These are phyloP conservation scores for Epichloe gansuensis DNA, from an alignment of 2,329 filamentous ascomycete genomes.

Conservation along the genomic window DNA sequence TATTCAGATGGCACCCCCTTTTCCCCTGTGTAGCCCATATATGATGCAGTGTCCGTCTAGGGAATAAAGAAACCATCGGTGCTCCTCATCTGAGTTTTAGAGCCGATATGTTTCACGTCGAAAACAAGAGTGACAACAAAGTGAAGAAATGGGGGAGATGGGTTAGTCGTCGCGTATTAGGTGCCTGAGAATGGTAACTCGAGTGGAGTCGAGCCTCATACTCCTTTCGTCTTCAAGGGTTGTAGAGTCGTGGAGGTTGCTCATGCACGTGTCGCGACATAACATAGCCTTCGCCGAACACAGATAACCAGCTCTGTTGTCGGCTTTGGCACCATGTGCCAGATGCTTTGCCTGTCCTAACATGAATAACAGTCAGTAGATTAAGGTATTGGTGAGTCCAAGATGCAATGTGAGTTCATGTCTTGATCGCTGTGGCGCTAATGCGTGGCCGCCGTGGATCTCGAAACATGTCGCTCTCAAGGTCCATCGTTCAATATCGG, in stretches of 20 bases:
- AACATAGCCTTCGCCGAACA: background rate
- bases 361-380: background rate
- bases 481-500: slow-evolving; percentile 13
- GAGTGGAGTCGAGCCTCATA: too few relatives aligned
- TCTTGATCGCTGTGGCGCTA: background rate
- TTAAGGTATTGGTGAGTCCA: background rate
- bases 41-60: background rate
- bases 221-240: too few relatives aligned
- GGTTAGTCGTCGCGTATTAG: too few relatives aligned
- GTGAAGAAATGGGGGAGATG: too few relatives aligned
- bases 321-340: background rate
- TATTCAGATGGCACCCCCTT: background rate
- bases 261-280: background rate
- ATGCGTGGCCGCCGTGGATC: too few relatives aligned
- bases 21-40: background rate
- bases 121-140: too few relatives aligned
- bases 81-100: background rate
- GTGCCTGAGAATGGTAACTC: too few relatives aligned
- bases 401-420: background rate
- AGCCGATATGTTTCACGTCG: too few relatives aligned
- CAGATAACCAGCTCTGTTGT: slow-evolving; percentile 4
- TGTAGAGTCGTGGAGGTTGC: too few relatives aligned
- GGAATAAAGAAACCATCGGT: background rate
- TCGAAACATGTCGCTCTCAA: background rate
- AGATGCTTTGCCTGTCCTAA: background rate